Conservation (phyloP, 202 grass and related monocot genomes). For the Cymbopogon flexuosus region DNA sequence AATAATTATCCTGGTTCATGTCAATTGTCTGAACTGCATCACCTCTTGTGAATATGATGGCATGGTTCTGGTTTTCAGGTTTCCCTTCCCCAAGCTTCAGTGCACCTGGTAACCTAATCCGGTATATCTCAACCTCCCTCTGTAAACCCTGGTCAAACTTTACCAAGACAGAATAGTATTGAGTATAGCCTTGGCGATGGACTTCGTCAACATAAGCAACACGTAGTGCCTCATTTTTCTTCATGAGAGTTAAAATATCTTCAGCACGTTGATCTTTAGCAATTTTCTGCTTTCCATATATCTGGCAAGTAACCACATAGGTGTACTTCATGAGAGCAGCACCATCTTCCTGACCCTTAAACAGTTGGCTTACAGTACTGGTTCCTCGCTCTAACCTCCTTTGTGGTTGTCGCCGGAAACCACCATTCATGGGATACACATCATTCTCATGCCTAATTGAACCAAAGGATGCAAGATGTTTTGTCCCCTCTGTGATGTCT, state of each 20-base stretch:
- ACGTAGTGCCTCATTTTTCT: constrained; percentile 76
- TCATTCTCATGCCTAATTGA: constrained; percentile 57
- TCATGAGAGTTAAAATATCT: constrained; percentile 89
- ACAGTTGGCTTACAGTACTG: constrained; percentile 63
- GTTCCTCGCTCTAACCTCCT: constrained; percentile 50
- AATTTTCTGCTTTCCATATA: constrained; percentile 86
- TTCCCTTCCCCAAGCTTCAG: constrained; percentile 92
- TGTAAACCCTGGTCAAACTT: constrained; percentile 76
- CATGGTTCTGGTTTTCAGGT: constrained; percentile 96
- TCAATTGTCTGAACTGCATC: constrained; percentile 90
- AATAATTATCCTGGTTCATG: constrained; percentile 95
- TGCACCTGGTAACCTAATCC: constrained; percentile 70
- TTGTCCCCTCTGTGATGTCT: constrained; percentile 69
- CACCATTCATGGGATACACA: constrained; percentile 42
- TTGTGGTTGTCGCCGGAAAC: constrained; percentile 34
- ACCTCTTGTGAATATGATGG: constrained; percentile 89
- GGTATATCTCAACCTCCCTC: constrained; percentile 88
- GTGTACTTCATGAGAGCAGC: constrained; percentile 89
- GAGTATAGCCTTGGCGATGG: constrained; percentile 26
- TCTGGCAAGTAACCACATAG: constrained; percentile 91
- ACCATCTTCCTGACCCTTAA: constrained; percentile 83
- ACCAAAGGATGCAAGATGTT: constrained; percentile 58
- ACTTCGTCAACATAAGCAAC: constrained; percentile 92
- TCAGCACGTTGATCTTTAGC: constrained; percentile 72
- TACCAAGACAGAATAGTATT: constrained; percentile 84